Conservation (phyloP, 148 eudicot genomes). For the Vaccinium vitisidaea region DNA sequence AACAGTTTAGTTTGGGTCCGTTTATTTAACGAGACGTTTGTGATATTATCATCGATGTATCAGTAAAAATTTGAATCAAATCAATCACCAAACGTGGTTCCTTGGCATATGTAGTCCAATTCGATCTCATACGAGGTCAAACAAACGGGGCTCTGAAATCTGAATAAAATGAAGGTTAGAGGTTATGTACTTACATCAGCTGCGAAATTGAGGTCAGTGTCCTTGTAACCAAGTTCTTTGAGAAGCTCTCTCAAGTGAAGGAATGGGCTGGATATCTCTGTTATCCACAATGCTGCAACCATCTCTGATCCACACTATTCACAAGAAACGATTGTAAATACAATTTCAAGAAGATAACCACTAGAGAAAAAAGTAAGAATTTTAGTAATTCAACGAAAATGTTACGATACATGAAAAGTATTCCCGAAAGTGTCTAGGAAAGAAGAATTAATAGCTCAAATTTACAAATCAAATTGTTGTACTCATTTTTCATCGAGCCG, state of each 20-base stretch:
- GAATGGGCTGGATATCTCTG: conserved; percentile 90
- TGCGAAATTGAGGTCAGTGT: conserved; percentile 71
- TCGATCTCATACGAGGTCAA: neutral
- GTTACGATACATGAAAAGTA: no score
- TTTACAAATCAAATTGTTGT: neutral
- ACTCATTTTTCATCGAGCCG: neutral
- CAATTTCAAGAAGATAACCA: neutral
- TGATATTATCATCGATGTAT: neutral
- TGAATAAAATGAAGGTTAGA: neutral
- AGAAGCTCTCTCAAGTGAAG: conserved; percentile 84
- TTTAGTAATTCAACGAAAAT: neutral
- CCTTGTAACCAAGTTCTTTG: conserved; percentile 77
- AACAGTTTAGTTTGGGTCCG: neutral
- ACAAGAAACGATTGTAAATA: neutral
- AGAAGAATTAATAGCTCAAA: no score
- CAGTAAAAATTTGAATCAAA: neutral
- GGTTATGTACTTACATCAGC: conserved; percentile 69
- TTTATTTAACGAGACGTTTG: neutral
- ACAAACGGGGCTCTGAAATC: neutral
- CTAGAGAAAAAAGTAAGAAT: neutral
- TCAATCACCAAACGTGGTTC: neutral
- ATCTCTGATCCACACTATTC: conserved; percentile 93
- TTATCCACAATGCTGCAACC: conserved; percentile 71
- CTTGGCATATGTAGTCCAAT: no score
- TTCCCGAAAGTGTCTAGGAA: no score